phyloP scores from a whole-genome alignment of 208 protist genomes.

The Wallacemonas sp. region DNA sequence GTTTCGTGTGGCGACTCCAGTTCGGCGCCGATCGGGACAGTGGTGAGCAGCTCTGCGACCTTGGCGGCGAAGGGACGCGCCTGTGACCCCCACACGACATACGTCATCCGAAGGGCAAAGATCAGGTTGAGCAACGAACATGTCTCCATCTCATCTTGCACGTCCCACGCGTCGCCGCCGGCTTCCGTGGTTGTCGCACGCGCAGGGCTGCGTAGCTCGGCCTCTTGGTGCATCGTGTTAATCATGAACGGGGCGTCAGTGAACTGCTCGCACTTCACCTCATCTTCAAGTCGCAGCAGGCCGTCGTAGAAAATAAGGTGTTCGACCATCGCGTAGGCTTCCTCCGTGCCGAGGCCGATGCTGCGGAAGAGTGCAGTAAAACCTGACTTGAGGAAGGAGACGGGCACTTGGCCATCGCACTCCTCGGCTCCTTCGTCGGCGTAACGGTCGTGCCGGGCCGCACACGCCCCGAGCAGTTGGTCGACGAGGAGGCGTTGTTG shows the following conservation, averaged over 20 bases:
- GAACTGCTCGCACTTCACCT: constrained; percentile 76
- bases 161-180: constrained; percentile 34
- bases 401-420: constrained; percentile 61
- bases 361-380: constrained; percentile 31
- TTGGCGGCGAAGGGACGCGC: constrained; percentile 1
- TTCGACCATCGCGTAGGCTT: constrained; percentile 53
- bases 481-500: constrained; percentile 71
- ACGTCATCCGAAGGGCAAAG: constrained; percentile 71
- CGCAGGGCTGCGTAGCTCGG: background rate
- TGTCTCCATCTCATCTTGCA: constrained; percentile 67
- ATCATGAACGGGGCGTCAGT: constrained; percentile 67
- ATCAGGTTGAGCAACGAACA: constrained; percentile 74
- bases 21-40: background rate
- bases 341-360: constrained; percentile 24
- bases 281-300: constrained; percentile 58
- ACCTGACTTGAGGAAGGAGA: constrained; percentile 47
- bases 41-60: background rate
- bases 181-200: background rate
- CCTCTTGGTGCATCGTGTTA: constrained; percentile 20
- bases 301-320: constrained; percentile 73
- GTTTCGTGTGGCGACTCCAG: background rate
- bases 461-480: constrained; percentile 36
- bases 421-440: constrained; percentile 46
- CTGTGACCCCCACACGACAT: constrained; percentile 72
- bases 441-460: constrained; percentile 38